Base-by-base conservation (phyloP, 2,329 filamentous ascomycete species). In the Verticillium tricorpus region DNA sequence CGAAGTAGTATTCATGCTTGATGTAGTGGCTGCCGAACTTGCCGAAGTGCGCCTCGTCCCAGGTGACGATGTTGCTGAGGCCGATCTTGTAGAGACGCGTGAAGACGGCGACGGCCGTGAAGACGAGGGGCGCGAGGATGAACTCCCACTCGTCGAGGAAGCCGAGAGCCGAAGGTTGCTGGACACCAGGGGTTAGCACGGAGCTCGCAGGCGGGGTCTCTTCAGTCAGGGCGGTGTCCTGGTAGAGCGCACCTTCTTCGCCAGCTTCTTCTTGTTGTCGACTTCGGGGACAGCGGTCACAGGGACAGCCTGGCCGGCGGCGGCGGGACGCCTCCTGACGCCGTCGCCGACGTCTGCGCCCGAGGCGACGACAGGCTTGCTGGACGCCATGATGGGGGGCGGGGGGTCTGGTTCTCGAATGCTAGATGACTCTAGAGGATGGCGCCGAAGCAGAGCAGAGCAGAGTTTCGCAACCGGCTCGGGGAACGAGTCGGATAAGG, bases 21-120 rank as follows among this genome's bases (percentile, higher is more conserved):
- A 99, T 89, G 77, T 99, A 99, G 79, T 99, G 94, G 70, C 94
- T 98, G 67, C 95, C 95, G 77, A 99, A 99, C 81, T 99, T 99
- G 74, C 92, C 92, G 76, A 96, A 96, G 77, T 88, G 85, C 69
- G 85, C 85, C 75, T 87, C 85, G 74, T 88, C 85, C 85, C 85
- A 88, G 57, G 86, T 89, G 57, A 89, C 86, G 68, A 89, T 87
- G 68, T 85, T 77, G 67, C 85, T 88, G 60, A 89, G 76, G 62
- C 88, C 88, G 71, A 90, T 90, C 78, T 88, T 89, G 77, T 84
- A 90, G 66, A 90, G 73, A 66, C 88, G 81, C 45, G 88, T 90
- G 73, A 89, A 87, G 76, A 89, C 80, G 62, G 88, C 85, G 60
- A 88, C 73, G 66, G 80, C 70, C 63, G 85, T 85, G 76, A 89